Base-by-base conservation (phyloP, 2,329 filamentous ascomycete genomes). In the Amylocarpus encephaloides region DNA sequence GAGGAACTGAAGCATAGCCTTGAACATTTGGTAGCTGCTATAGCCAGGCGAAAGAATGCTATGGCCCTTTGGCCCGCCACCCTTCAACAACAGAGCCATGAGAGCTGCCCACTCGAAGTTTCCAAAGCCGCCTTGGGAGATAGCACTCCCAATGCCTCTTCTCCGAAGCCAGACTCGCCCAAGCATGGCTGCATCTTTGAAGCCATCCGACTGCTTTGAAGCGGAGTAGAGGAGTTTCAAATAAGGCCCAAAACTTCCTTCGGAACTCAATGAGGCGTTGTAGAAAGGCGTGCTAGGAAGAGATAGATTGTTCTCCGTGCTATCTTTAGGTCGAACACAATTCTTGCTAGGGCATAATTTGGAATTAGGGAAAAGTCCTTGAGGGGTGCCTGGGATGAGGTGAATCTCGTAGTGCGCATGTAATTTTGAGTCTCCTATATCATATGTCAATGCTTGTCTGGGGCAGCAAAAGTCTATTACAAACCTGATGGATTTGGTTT, bases 21-120 rank as follows among this genome's bases (percentile, higher is more conserved):
- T 97, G 77, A 98, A 96, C 40, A 97, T 76, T 68, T 97, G 92
- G 19, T 92, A 93, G 68, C 86, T 86, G 71, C 86, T 95, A 61
- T 95, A 86, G 6, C 88, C 88, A 5, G 80, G 75, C 5, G 90
- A 89, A 13, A 97, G 75, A 5, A 88, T 71, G 1, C 85, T 77
- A 56, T 82, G 79, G 1, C 86, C 86, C 52, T 83, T 84, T 6
- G 80, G 78, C 6, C 83, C 85, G 22, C 88, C 88, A n/a, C 80
- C 81, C 66, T 89, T 83, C 38, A 97, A 74, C 2, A 97, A 72
- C 12, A 95, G 73, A 30, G 91, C 88, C 64, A 91, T 79, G 43
- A 93, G 71, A n/a, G 81, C 72, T 0, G 86, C 78, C 88, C 89
- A 97, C 66, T 98, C 93, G 57, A 95, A 95, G 58, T 88, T 82